Base-by-base conservation (phyloP, 805 yeast genomes). In the Danielia reshetovae region DNA sequence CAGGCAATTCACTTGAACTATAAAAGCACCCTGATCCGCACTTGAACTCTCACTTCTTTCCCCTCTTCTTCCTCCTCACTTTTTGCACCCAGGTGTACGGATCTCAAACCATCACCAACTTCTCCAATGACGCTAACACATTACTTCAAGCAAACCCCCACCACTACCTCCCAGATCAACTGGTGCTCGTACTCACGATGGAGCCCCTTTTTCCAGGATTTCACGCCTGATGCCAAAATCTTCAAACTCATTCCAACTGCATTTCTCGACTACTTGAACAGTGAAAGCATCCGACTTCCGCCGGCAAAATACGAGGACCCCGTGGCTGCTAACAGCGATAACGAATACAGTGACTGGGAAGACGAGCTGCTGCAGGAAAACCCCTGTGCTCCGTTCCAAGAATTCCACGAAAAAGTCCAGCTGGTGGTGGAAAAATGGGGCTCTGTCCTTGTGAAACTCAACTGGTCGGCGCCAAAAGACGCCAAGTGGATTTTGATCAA, bases 381-480 rank as follows among this genome's bases (percentile, higher is more conserved):
- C 7, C 47, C 46, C 5, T 38, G 34, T 8, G 40, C 38, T 5
- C 26, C 37, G 17, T 87, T 88, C 46, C 65, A 66, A 7, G 80
- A 74, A 1, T 62, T 88, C 14, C 94, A 89, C 51, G 47, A 62
- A 0, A 48, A 65, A 27, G 66, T 90, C 12, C 61, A 62, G 23
- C 39, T 47, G 0, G 52, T 68, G 0, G 73, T 93, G 10, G 64
- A 68, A 27, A 62, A 72, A 18, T 59, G 55, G 30, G 82, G 83
- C 0, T 62, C 76, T 1, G 86, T 88, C 2, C 72, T 86, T 1
- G 97, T 97, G 1, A 93, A 93, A 52, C 64, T 90, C 47, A 93
- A 93, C 65, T 93, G 98, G 98, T 87, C 97, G 1, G 84, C 96
- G 2, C 98, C 99, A 1, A 81, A 80, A 52, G 99, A 93, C 60